Evolutionary conservation across 257 asterid species (phyloP).

Genomic region (Capsicum pubescens): DNA sequence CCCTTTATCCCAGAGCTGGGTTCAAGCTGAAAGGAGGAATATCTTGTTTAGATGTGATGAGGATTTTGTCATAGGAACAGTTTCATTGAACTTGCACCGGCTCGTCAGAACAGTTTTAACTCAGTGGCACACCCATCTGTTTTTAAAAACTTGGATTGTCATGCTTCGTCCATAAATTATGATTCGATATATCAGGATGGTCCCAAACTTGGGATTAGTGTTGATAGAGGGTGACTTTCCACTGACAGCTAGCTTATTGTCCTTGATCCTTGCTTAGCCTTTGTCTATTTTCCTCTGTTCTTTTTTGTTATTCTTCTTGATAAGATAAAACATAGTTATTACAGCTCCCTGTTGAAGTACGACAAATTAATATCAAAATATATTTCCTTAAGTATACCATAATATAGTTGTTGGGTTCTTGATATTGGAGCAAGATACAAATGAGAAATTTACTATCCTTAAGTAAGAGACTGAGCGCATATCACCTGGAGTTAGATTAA

Average conservation of each 20-base stretch:
- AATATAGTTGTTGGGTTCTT: slow-evolving; percentile 12
- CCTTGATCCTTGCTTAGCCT: not conserved
- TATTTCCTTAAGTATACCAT: not conserved
- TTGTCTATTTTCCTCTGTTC: not conserved
- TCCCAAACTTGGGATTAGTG: slow-evolving; percentile 14
- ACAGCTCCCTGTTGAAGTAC: not conserved
- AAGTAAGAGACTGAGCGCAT: not conserved
- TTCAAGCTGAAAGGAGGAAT: slow-evolving; percentile 17
- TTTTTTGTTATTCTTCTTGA: slow-evolving; percentile 10
- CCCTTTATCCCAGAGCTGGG: slow-evolving; percentile 27
- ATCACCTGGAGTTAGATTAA: not conserved
- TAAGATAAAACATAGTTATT: slow-evolving; percentile 10
- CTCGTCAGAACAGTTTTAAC: slow-evolving; percentile 17
- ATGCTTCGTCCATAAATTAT: slow-evolving; percentile 8
- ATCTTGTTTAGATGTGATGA: not conserved
- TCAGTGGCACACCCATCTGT: not conserved
- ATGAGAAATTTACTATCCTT: not conserved
- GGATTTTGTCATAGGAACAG: not conserved
- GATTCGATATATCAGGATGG: slow-evolving; percentile 5
- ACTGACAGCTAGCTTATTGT: not conserved
- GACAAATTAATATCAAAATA: slow-evolving; percentile 19
- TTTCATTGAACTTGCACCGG: slow-evolving; percentile 14
- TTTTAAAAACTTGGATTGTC: not conserved
- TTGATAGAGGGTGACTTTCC: not conserved
- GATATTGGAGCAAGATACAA: slow-evolving; percentile 4